A percentile compares a stretch with the other conserved stretches of the same genome.
Conservation (phyloP, 768 basidiomycete species). For the Rhizopogon rudus region DNA sequence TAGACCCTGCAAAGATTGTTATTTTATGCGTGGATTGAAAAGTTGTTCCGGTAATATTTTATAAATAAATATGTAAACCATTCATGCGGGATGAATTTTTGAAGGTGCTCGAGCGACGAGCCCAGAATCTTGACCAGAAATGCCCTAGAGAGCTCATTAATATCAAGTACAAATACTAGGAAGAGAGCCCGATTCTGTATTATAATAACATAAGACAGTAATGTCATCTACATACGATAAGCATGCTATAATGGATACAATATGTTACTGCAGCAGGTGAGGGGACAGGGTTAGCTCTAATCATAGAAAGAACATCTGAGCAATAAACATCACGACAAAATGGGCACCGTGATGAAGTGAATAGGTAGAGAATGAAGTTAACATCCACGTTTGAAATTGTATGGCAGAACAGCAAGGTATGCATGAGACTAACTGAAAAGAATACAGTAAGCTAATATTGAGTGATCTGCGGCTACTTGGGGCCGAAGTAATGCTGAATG, state of each 20-base stretch:
- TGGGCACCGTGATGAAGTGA: neutral
- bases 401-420: neutral
- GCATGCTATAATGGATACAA: slow-evolving; percentile 17
- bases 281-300: neutral
- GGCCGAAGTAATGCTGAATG: slow-evolving; percentile 25
- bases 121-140: too few relatives aligned
- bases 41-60: too few relatives aligned
- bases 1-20: too few relatives aligned
- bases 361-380: neutral
- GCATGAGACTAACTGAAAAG: neutral
- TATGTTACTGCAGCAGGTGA: slow-evolving; percentile 12
- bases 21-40: too few relatives aligned
- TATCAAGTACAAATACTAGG: too few relatives aligned
- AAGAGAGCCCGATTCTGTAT: too few relatives aligned
- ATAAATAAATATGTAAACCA: too few relatives aligned
- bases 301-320: neutral
- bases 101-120: too few relatives aligned
- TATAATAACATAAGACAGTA: neutral
- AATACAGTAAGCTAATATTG: neutral
- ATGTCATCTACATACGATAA: neutral
- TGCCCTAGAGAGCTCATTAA: too few relatives aligned
- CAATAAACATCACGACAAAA: neutral
- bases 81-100: too few relatives aligned
- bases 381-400: neutral
- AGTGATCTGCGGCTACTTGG: slow-evolving; percentile 2